Evolutionary conservation across 345 rosid species (phyloP), one percentile per base, ranked within the genome.

Genomic region (Physaria fendleri): DNA sequence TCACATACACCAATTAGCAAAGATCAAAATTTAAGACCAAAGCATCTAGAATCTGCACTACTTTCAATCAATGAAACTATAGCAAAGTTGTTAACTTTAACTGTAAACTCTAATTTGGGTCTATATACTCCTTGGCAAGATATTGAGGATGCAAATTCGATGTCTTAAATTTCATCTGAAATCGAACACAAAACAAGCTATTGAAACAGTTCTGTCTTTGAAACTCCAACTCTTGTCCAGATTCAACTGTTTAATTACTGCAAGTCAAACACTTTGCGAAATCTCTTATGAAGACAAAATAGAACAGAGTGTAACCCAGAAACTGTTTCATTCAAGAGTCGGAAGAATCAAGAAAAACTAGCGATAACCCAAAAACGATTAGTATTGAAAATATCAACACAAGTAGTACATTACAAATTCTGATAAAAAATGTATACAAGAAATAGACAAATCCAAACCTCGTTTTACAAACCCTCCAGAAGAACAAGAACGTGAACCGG

Each of bases 271-370:
- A n/a, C n/a, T n/a, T n/a, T n/a, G n/a, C n/a, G n/a, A n/a, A n/a
- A n/a, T n/a, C n/a, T n/a, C n/a, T n/a, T n/a, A n/a, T n/a, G n/a
- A n/a, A n/a, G n/a, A n/a, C n/a, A n/a, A 37, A 61, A 24, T 30
- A 25, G 39, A 67, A 58, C 72, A 13, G 66, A 33, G 60, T 50
- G 23, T 42, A 50, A 51, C 59, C 65, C 59, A 49, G 51, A 41
- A 56, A 59, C 72, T 59, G 65, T 68, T 68, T 20, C 49, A 43
- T 49, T 51, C 47, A 43, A 2, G 5, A 42, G 24, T 50, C 39
- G 15, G 16, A 11, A 15, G 48, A 18, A 6, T 9, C 9, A n/a
- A 41, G 20, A 42, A 16, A 44, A 28, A 38, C 34, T 6, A 66
- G 57, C 13, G 10, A 39, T 15, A 21, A 20, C 48, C 40, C 53